Evolutionary conservation across 108 stramenopile species (phyloP), one percentile per base, ranked within the genome.

Genomic region (Schizochytrium sp.): DNA sequence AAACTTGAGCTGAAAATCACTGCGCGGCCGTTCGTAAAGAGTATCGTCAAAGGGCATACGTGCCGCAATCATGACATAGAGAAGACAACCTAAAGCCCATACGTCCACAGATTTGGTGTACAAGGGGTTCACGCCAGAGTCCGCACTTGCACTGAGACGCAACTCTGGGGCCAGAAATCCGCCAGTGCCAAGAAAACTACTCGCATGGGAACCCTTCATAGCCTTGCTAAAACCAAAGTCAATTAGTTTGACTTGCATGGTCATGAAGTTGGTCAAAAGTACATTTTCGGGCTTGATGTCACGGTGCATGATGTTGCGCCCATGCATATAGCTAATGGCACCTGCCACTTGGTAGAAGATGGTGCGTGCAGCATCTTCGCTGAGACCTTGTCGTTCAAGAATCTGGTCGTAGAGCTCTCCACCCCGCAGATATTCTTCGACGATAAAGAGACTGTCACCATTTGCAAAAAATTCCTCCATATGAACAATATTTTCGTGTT

Each of bases 61-160:
- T 19, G 95, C 95, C 87, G 94, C 93, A 41, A 95, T 90, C 98
- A 98, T 97, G 89, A 98, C 98, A 7, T 96, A 97, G 41, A 98
- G 91, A 41, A 99, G 97, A 92, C 98, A 99, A 0, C 98, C 98
- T 57, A 99, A 87, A 72, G 96, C 96, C 98, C 98, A 99, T 95
- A 98, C 97, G 92, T 99, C 98, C 89, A 99, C 98, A 44, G 97
- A 95, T 17, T 95, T 94, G 69, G 93, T 93, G 90, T 99, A 99
- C 12, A 69, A 44, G 44, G 64, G 64, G 28, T 2, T 69, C 12
- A 44, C 95, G 83, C 93, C 93, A 72, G 94, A 95, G 72, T 12
- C 40, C 5, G 15, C 47, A 10, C 55, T 50, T 5, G 45, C 15
- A 0, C 96, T 96, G 41, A 99, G 88, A 8, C 98, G 97, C n/a